Evolutionary conservation across 2,329 filamentous ascomycete genomes (phyloP), one percentile per base, ranked within the genome.

Genomic region (Colletotrichum sp.): DNA sequence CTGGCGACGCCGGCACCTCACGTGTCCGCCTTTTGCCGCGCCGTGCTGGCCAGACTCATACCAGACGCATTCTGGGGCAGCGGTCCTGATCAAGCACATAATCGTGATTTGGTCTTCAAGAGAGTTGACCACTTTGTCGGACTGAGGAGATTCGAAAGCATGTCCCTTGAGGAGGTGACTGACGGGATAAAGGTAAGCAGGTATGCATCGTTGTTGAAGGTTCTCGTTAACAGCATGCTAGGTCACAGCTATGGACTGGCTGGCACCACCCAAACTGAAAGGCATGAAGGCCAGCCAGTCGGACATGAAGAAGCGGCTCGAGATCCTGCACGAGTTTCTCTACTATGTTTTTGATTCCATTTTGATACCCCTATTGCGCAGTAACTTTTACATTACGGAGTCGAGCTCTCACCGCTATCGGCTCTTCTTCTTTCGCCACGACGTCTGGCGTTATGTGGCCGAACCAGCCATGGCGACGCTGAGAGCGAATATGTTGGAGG

Each of bases 291-390:
- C 94, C 66, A 94, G 94, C 76, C 87, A 89, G 75, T 93, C 93
- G 0, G 96, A 99, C 81, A 87, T 91, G 34, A 85, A 87, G 8
- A 99, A 98, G 84, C 93, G 96, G 13, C 88, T 87, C 30, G 95
- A 98, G 81, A 89, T 99, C 0, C 91, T 98, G 65, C 86, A 92
- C 69, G 97, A 99, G 83, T 93, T 99, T 74, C 81, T 99, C 8
- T 99, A 98, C 85, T 99, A 96, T 82, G 79, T 98, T 6, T 97
- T 99, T 80, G 97, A 99, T 84, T 98, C 96, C 0, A 89, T 98
- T 26, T 82, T 99, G 72, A 94, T 99, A 80, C 96, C 97, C 12
- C 89, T 99, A 9, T 90, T 99, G 64, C 92, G 95, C 39, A 93
- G 92, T 77, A 96, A 97, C 81, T 99, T 99, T 81, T 96, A 99